Evolutionary conservation across 192 early-diverging fungal genomes (phyloP).

Genomic region (Geranomyces variabilis): DNA sequence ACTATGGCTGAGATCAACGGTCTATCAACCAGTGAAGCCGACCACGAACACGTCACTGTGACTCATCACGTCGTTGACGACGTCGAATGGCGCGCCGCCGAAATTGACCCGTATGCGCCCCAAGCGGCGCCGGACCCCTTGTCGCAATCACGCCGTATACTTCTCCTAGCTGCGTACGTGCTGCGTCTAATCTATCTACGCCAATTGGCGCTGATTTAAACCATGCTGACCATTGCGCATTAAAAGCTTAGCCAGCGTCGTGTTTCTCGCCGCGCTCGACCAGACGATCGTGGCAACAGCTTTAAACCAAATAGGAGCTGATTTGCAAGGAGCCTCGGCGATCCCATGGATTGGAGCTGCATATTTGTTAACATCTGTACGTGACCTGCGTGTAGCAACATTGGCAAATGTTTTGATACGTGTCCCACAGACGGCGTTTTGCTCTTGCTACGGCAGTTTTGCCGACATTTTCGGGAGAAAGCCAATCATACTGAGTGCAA

Average conservation of each 20-base stretch:
- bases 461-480: constrained; percentile 90
- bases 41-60: no score
- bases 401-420: not conserved
- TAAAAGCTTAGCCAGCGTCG: constrained; percentile 38
- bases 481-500: constrained; percentile 66
- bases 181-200: no score
- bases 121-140: no score
- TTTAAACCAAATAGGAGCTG: constrained; percentile 36
- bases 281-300: constrained; percentile 51
- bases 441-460: constrained; percentile 69
- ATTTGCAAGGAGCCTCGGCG: constrained; percentile 37
- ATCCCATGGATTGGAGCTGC: constrained; percentile 50
- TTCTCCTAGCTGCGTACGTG: no score
- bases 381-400: not conserved
- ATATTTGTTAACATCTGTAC: constrained; percentile 42
- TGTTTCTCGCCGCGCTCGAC: constrained; percentile 49
- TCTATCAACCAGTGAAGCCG: no score
- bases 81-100: no score
- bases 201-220: no score
- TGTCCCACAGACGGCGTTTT: constrained; percentile 66
- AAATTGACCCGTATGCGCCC: no score
- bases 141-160: no score
- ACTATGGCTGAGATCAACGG: no score
- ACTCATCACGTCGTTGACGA: no score
- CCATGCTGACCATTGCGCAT: no score